Conservation (phyloP, 768 basidiomycete species). For the Filobasidium floriforme region DNA sequence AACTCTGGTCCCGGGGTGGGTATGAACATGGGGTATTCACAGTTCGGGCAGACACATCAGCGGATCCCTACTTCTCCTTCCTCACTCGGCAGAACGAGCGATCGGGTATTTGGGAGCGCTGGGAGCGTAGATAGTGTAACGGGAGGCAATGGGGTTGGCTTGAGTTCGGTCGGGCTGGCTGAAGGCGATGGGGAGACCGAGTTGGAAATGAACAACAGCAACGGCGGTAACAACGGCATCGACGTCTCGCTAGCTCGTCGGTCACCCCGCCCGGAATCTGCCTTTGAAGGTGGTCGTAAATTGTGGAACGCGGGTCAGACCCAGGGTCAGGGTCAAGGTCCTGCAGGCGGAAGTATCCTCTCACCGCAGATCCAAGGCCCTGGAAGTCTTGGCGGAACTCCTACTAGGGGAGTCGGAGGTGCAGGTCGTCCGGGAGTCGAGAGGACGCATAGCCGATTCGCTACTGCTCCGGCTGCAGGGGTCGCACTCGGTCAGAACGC, state of each 20-base stretch:
- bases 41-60: neutral
- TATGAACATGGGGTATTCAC: neutral
- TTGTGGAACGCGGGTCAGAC: neutral
- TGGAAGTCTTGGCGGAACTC: neutral
- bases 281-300: neutral
- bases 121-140: neutral
- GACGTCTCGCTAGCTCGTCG: neutral
- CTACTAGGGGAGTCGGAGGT: neutral
- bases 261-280: neutral
- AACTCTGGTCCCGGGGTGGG: neutral
- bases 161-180: too few relatives aligned
- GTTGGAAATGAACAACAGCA: neutral
- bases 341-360: too few relatives aligned
- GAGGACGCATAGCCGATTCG: neutral
- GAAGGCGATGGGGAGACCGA: neutral
- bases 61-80: neutral
- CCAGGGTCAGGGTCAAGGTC: neutral
- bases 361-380: neutral
- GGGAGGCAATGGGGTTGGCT: too few relatives aligned
- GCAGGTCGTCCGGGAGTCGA: neutral
- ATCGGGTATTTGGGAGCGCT: neutral
- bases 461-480: neutral
- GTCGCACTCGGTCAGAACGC: too few relatives aligned
- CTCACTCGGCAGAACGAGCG: neutral
- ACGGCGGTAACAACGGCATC: neutral